Percentiles rank a stretch among this genome's conserved stretches.
These are phyloP conservation scores for Echria macrotheca DNA, from an alignment of 495 filamentous ascomycete genomes.

Conservation along the genomic window DNA sequence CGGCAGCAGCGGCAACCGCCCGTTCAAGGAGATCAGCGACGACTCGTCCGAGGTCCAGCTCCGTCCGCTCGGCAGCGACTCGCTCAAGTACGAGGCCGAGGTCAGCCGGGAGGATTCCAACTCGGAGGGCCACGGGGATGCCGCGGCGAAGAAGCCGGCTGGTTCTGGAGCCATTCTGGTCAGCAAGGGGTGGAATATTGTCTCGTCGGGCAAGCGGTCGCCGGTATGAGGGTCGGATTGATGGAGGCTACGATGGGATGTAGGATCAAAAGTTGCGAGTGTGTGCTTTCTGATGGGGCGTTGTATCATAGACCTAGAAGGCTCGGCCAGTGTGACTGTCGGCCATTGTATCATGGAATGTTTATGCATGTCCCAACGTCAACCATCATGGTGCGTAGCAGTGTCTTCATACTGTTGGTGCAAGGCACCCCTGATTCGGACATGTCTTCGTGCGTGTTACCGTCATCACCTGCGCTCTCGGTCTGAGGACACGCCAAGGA, in stretches of 20 bases:
- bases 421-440: too few species aligned
- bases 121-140: too few species aligned
- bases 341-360: too few species aligned
- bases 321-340: too few species aligned
- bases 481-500: too few species aligned
- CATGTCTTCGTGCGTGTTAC: too few species aligned
- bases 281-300: not conserved
- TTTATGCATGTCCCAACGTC: not conserved
- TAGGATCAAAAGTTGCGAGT: not conserved
- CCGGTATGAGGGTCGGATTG: not conserved
- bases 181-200: constrained; percentile 9
- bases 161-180: constrained; percentile 2
- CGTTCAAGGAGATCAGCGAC: constrained; percentile 25
- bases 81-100: constrained; percentile 12
- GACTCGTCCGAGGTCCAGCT: constrained; percentile 27
- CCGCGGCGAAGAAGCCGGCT: not conserved
- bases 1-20: constrained; percentile 11
- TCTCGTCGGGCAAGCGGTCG: not conserved
- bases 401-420: too few species aligned
- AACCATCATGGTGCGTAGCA: too few species aligned
- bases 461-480: too few species aligned
- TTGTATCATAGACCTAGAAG: not conserved
- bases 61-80: constrained; percentile 13
- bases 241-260: not conserved
- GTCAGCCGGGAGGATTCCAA: not conserved